A percentile compares a stretch with the other conserved stretches of the same genome.
Conservation (phyloP, 2,329 filamentous ascomycete species). For the Paecilomyces variotii region DNA sequence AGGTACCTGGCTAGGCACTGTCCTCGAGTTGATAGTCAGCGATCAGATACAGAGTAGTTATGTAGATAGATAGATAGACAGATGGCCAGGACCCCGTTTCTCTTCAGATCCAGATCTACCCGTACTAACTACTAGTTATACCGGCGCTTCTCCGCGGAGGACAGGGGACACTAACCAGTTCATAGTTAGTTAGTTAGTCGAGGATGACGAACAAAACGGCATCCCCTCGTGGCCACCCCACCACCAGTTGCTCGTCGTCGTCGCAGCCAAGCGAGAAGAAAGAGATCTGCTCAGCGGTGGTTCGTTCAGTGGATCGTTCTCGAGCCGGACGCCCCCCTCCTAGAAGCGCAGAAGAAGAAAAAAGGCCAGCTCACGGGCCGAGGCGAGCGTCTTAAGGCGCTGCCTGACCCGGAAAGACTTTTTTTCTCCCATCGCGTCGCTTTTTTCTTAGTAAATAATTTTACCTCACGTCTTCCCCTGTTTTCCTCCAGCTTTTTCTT, state of each 20-base stretch:
- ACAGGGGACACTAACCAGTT: not conserved
- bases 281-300: not conserved
- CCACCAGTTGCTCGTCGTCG: not conserved
- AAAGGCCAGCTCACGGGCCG: not conserved
- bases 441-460: slow-evolving; percentile 31
- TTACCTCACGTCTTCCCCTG: slow-evolving; percentile 30
- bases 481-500: slow-evolving; percentile 10
- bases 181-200: too few species aligned
- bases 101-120: not conserved
- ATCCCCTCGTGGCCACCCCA: not conserved
- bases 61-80: not conserved
- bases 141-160: not conserved
- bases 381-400: not conserved
- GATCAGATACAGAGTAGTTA: not conserved
- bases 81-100: not conserved
- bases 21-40: not conserved
- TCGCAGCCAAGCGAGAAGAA: not conserved
- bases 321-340: not conserved
- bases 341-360: not conserved
- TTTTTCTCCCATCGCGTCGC: not conserved
- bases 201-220: not conserved
- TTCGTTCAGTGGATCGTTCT: not conserved
- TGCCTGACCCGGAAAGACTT: slow-evolving; percentile 1
- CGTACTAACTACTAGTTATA: not conserved
- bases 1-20: not conserved